phyloP scores from a whole-genome alignment of 2,329 filamentous ascomycete genomes.

The Fusarium piperis region DNA sequence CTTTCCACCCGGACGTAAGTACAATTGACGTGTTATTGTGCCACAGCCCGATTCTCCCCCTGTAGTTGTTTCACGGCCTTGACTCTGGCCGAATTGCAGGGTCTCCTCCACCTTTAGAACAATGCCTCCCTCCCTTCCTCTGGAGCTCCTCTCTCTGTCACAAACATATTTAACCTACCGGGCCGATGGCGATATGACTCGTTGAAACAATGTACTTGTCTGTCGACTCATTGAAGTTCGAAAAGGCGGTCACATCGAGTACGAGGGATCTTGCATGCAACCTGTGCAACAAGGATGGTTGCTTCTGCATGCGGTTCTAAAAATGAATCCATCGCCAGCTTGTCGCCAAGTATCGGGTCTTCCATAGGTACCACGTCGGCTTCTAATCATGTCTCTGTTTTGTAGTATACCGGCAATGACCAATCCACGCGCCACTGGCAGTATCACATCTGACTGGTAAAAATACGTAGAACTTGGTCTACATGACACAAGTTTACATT shows the following conservation, averaged over 20 bases:
- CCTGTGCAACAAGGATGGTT: not conserved
- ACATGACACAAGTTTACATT: constrained; percentile 5
- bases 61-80: constrained; percentile 4
- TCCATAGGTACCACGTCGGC: not conserved
- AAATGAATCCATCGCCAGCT: not conserved
- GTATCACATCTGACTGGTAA: not conserved
- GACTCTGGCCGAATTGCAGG: not conserved
- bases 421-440: not conserved
- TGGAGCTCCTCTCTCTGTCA: not conserved
- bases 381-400: not conserved
- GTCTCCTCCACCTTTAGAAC: not conserved
- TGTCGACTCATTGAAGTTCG: not conserved
- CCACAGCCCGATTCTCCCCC: not conserved
- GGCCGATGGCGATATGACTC: not conserved
- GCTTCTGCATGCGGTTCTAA: not conserved
- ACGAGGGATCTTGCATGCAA: constrained; percentile 8
- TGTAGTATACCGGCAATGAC: not conserved
- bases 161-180: not conserved
- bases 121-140: not conserved
- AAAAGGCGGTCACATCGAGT: not conserved
- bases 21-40: not conserved
- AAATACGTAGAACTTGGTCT: not conserved
- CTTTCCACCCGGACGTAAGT: not conserved
- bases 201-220: not conserved
- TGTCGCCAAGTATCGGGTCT: not conserved